Base-by-base conservation (phyloP, 176 grass and related monocot species). In the Ananas comosus region DNA sequence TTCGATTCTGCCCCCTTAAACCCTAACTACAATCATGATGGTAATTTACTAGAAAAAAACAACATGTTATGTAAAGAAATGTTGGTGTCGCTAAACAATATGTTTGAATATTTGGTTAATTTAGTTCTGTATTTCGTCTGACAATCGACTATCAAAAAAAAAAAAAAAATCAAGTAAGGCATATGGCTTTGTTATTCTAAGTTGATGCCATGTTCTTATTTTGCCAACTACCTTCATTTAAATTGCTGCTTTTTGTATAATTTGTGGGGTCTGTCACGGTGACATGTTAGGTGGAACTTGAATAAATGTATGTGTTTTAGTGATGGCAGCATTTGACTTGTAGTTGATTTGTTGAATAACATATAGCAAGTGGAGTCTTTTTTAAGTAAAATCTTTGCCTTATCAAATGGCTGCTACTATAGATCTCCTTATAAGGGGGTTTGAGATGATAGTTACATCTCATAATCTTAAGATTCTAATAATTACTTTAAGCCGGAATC, bases 1-100 rank as follows among this genome's bases (percentile, higher is more conserved):
- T 19, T 78, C 63, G 51, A 72, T 64, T 79, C 64, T 12, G 63
- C 11, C 51, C 53, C 68, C 21, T 63, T 68, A 23, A 74, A 19
- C 53, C n/a, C 52, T 80, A 50, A 13, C 11, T 13, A 61, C 14
- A 27, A 14, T 42, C 27, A 70, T 42, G 33, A 42, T 42, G 33
- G 7, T 42, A 7, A 42, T 42, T 42, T 42, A 42, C 33, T 42
- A 1, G 33, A 42, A 42, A 42, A 42, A 42, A 42, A 42, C 33
- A 42, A 6, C 33, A 42, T 42, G 33, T 42, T 42, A 42, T 6
- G 33, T 42, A 7, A 42, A 42, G 33, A 6, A 42, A 42, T 42
- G 33, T 42, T 42, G 4, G 33, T 42, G 6, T 42, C 33, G 33
- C 33, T 42, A 42, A 7, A 42, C 5, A 42, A 42, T 7, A 42